phyloP scores from a whole-genome alignment of 768 basidiomycete genomes.

The Lactarius sp. region DNA sequence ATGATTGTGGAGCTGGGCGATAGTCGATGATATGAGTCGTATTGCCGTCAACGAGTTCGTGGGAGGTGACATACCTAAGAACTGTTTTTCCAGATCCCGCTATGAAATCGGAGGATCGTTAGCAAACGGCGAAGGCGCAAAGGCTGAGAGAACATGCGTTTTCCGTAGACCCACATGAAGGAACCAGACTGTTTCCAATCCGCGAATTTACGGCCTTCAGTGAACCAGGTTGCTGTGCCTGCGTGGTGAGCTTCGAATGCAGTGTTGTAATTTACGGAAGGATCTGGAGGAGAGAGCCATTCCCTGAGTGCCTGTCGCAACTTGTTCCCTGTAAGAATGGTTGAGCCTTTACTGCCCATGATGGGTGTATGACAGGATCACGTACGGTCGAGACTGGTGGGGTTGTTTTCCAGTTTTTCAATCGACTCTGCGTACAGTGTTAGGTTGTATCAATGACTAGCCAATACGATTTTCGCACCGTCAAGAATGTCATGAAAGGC shows the following conservation, averaged over 20 bases:
- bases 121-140: neutral
- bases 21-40: neutral
- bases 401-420: neutral
- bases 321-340: neutral
- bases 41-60: fast-evolving
- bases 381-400: neutral
- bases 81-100: slow-evolving; percentile 13
- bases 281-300: slow-evolving; percentile 6
- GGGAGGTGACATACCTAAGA: neutral
- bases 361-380: neutral
- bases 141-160: neutral
- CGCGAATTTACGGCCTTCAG: neutral
- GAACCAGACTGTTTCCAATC: neutral
- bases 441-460: neutral
- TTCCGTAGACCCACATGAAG: neutral
- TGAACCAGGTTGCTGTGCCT: neutral
- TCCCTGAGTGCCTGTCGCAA: neutral
- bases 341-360: neutral
- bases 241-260: neutral
- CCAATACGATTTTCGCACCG: neutral
- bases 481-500: neutral
- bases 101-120: neutral
- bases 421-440: neutral
- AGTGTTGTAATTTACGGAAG: neutral
- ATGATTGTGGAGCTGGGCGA: slow-evolving; percentile 1